Conservation (phyloP, 1,284 basidiomycete genomes). For the Tilletiopsis washingtonensis region DNA sequence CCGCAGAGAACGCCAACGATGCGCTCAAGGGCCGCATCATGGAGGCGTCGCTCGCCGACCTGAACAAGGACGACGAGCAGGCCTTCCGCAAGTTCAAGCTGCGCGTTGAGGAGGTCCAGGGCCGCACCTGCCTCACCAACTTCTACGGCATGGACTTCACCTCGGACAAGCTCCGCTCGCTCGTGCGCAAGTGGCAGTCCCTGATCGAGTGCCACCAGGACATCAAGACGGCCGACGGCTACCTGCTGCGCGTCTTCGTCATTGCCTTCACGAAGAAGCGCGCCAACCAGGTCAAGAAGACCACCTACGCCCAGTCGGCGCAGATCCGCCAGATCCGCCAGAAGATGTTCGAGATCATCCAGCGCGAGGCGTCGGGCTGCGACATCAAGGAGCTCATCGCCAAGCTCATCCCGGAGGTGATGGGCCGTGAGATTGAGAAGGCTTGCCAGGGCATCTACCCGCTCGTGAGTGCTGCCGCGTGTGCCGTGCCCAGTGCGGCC, state of each 20-base stretch:
- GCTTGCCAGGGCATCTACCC: conserved; percentile 92
- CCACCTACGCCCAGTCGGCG: conserved; percentile 90
- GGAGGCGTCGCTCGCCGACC: conserved; percentile 92
- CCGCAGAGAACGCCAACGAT: conserved; percentile 91
- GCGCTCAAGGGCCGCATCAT: conserved; percentile 94
- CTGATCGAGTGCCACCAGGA: conserved; percentile 98
- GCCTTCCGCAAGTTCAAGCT: conserved; percentile 99
- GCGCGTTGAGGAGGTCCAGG: conserved; percentile 93
- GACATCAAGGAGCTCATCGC: conserved; percentile 90
- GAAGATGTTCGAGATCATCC: conserved; percentile 99
- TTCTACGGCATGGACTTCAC: conserved; percentile 99
- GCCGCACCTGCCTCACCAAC: conserved; percentile 98
- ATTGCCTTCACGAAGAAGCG: conserved; percentile 99
- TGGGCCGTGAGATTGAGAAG: conserved; percentile 99
- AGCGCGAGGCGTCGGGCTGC: conserved; percentile 84
- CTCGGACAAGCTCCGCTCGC: conserved; percentile 98
- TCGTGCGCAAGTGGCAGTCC: conserved; percentile 99
- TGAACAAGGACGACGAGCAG: conserved; percentile 99
- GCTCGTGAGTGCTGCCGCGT: conserved; percentile 51
- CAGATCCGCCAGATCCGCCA: conserved; percentile 97
- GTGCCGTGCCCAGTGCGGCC: background rate
- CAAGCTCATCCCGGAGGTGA: conserved; percentile 98
- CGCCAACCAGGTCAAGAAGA: conserved; percentile 95
- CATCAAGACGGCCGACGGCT: conserved; percentile 98
- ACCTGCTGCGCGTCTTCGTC: conserved; percentile 96